A percentile compares a stretch with the other conserved stretches of the same genome.
These are phyloP conservation scores for Takashimella tepidaria DNA, from an alignment of 1,284 basidiomycete genomes.

Conservation along the genomic window DNA sequence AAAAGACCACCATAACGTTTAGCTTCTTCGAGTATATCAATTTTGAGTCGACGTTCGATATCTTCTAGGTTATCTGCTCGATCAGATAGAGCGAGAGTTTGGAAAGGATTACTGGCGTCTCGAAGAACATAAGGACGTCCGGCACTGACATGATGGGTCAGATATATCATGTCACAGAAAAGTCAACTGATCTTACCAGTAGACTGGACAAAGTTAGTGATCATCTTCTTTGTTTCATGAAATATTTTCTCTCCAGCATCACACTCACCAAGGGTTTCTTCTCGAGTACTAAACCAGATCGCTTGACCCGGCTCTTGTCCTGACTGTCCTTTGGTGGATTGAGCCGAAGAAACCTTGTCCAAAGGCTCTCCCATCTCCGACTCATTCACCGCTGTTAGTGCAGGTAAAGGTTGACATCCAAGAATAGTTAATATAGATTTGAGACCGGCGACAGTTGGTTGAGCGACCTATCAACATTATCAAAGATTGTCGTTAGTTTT, in stretches of 20 bases:
- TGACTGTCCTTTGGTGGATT: background rate
- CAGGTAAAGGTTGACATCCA: conserved; percentile 59
- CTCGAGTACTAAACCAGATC: conserved; percentile 54
- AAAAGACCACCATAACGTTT: conserved; percentile 80
- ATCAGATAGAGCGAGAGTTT: conserved; percentile 77
- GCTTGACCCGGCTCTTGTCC: conserved; percentile 32
- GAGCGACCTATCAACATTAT: conserved; percentile 63
- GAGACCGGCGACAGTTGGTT: conserved; percentile 88
- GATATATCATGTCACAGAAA: too few relatives aligned
- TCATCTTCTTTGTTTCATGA: conserved; percentile 6
- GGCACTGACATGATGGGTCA: conserved; percentile 66
- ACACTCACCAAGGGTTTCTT: conserved; percentile 47
- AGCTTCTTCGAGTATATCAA: conserved; percentile 89
- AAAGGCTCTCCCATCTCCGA: conserved; percentile 4
- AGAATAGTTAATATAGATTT: conserved; percentile 86
- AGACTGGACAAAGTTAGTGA: conserved; percentile 27
- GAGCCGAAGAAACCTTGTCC: conserved; percentile 12
- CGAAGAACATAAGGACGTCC: conserved; percentile 93
- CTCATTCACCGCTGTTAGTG: conserved; percentile 1
- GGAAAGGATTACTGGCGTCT: conserved; percentile 78
- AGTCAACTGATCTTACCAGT: conserved; percentile 24
- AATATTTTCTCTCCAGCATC: conserved; percentile 52
- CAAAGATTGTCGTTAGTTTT: too few relatives aligned
- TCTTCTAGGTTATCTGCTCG: conserved; percentile 92
- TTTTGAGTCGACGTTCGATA: conserved; percentile 85